Evolutionary conservation across 306 rosid genomes (phyloP).

Genomic region (Fragaria ananassa): DNA sequence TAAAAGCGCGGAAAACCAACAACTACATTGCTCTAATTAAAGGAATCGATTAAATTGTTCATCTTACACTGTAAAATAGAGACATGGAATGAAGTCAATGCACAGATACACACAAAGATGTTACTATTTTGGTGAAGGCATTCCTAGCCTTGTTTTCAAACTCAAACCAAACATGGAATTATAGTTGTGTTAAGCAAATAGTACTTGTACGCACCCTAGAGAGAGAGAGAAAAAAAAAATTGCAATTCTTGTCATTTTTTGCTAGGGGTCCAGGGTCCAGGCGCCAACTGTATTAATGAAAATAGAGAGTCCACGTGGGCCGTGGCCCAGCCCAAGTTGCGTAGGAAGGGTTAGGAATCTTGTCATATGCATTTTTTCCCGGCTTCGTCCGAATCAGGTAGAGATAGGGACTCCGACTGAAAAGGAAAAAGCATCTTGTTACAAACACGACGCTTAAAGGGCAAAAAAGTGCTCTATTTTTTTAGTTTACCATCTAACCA

Average conservation of each 20-base stretch:
- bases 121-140: neutral
- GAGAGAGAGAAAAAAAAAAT: neutral
- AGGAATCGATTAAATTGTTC: neutral
- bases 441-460: neutral
- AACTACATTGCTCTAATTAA: neutral
- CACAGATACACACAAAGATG: neutral
- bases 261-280: neutral
- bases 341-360: neutral
- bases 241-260: neutral
- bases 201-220: neutral
- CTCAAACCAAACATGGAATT: neutral
- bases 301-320: neutral
- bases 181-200: neutral
- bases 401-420: neutral
- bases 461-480: neutral
- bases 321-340: constrained; percentile 9
- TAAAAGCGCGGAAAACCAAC: neutral
- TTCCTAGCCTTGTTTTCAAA: neutral
- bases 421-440: neutral
- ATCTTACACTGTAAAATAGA: neutral
- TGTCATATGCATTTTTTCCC: neutral
- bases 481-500: neutral
- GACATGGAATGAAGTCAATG: neutral
- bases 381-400: neutral
- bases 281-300: neutral